Evolutionary conservation across 73 alveolate species (phyloP).

Genomic region (Tetrahymena borealis): DNA sequence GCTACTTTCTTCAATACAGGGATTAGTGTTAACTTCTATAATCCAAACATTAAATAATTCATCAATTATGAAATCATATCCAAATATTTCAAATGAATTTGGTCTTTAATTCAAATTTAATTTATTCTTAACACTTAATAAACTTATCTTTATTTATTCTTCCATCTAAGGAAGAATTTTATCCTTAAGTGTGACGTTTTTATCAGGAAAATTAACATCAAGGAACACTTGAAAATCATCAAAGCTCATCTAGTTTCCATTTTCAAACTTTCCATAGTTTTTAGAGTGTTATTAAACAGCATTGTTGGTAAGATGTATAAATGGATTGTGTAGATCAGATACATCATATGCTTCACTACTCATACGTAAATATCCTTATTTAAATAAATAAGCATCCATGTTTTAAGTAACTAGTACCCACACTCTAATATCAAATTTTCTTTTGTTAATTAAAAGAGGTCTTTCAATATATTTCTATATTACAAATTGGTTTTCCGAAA

Average conservation of each 20-base stretch:
- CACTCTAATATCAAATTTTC: conserved; percentile 74
- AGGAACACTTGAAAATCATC: conserved; percentile 47
- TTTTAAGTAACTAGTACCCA: conserved; percentile 59
- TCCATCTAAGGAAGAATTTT: conserved; percentile 23
- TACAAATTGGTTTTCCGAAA: conserved; percentile 44
- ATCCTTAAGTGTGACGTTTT: conserved; percentile 8
- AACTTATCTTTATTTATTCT: conserved; percentile 9
- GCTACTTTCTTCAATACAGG: conserved; percentile 80
- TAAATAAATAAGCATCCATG: conserved; percentile 42
- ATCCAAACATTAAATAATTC: conserved; percentile 69
- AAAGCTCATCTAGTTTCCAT: conserved; percentile 67
- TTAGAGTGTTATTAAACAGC: conserved; percentile 68
- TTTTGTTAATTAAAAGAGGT: conserved; percentile 54
- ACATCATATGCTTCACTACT: conserved; percentile 50
- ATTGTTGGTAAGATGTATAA: conserved; percentile 72
- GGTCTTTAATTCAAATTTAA: conserved; percentile 64
- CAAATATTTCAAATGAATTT: conserved; percentile 85
- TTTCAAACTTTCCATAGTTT: conserved; percentile 70
- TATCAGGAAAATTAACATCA: conserved; percentile 10
- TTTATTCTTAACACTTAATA: conserved; percentile 60
- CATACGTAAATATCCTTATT: conserved; percentile 78
- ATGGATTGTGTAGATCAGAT: conserved; percentile 49
- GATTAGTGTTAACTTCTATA: conserved; percentile 85
- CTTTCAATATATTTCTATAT: conserved; percentile 77
- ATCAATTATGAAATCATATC: conserved; percentile 89